Evolutionary conservation across 2,329 filamentous ascomycete genomes (phyloP).

Genomic region (Emericellopsis atlantica): DNA sequence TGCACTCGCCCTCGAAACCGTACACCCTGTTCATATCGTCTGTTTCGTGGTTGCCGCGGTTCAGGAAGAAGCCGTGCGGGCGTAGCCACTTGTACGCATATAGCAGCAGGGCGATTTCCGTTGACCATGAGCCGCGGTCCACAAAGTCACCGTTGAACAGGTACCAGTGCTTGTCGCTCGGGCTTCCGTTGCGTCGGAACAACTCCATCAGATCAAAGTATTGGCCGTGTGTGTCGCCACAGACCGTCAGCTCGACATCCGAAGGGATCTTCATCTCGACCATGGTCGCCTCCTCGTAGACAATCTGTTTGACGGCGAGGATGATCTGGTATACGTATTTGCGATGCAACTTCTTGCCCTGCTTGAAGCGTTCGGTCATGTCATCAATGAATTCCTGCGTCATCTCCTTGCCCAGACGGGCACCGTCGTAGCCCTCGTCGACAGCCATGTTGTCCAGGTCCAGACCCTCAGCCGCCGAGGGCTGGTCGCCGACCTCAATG

Average conservation of each 20-base stretch:
- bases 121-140: conserved; percentile 93
- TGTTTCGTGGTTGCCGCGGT: conserved; percentile 96
- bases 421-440: conserved; percentile 77
- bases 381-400: conserved; percentile 94
- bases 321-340: conserved; percentile 99
- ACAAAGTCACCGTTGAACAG: conserved; percentile 99
- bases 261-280: conserved; percentile 77
- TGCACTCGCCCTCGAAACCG: conserved; percentile 96
- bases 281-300: conserved; percentile 92
- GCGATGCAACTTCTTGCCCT: conserved; percentile 83
- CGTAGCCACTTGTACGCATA: conserved; percentile 97
- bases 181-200: conserved; percentile 80
- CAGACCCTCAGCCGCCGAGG: conserved; percentile 81
- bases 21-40: conserved; percentile 99
- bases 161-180: conserved; percentile 79
- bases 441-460: conserved; percentile 78
- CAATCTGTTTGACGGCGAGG: conserved; percentile 75
- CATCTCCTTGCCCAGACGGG: conserved; percentile 67
- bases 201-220: conserved; percentile 96
- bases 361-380: conserved; percentile 94
- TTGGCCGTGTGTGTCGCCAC: conserved; percentile 95
- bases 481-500: conserved; percentile 85
- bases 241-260: conserved; percentile 77
- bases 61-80: conserved; percentile 81
- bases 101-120: conserved; percentile 85